phyloP scores from a whole-genome alignment of 441 rosid genomes.

The Jatropha multifida region DNA sequence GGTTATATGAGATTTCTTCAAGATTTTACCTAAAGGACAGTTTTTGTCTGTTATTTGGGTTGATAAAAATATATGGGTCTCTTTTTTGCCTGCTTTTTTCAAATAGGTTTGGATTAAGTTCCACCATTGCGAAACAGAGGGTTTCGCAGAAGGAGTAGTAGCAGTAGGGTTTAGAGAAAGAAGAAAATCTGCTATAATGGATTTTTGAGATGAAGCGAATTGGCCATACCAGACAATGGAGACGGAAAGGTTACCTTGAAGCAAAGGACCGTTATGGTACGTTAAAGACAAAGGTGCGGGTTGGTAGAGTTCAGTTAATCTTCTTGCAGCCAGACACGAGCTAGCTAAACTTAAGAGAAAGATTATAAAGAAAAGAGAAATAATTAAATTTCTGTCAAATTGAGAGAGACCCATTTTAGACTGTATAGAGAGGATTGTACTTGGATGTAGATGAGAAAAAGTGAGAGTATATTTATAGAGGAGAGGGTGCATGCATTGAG shows the following conservation, averaged over 20 bases:
- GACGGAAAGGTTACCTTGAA: constrained; percentile 34
- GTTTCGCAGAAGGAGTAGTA: constrained; percentile 6
- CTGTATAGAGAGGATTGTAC: not conserved
- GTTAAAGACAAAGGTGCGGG: constrained; percentile 30
- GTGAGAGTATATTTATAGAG: constrained; percentile 16
- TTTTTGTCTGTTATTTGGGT: constrained; percentile 24
- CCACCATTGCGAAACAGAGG: constrained; percentile 36
- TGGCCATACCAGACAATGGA: constrained; percentile 41
- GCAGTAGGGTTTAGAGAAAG: constrained; percentile 25
- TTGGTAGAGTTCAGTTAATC: constrained; percentile 29
- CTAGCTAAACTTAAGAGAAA: constrained; percentile 14
- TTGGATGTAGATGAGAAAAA: not conserved
- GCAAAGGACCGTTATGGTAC: constrained; percentile 40
- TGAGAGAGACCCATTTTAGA: constrained; percentile 20
- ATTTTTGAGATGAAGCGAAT: constrained; percentile 34
- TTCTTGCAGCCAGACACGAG: constrained; percentile 28
- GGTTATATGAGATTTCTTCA: constrained; percentile 26
- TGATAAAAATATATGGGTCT: constrained; percentile 15
- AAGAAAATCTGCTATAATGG: constrained; percentile 37
- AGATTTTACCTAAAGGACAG: constrained; percentile 33
- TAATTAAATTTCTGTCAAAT: not conserved
- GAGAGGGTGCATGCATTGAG: constrained; percentile 27
- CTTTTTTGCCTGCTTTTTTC: constrained; percentile 33
- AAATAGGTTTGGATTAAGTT: constrained; percentile 26
- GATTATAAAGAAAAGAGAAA: constrained; percentile 20